Conservation (phyloP, 768 basidiomycete genomes). For the Boletellus ananiceps region DNA sequence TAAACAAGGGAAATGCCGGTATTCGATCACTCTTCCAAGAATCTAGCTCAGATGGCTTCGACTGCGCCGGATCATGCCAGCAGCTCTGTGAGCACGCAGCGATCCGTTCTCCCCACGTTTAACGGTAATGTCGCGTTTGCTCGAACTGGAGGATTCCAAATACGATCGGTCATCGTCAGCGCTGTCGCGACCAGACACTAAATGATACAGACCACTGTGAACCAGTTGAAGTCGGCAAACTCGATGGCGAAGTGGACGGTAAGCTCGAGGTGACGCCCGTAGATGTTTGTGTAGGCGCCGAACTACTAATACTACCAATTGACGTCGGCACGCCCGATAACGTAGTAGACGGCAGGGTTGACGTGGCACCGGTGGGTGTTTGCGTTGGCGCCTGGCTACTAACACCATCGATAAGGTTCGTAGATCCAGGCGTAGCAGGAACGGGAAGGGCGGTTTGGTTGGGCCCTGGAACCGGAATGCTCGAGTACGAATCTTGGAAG, state of each 20-base stretch:
- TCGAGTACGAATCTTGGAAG: constrained; percentile 53
- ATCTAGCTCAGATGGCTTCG: constrained; percentile 8
- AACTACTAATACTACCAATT: too few species aligned
- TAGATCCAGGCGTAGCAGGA: background rate
- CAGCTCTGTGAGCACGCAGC: constrained; percentile 2
- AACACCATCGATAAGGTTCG: too few species aligned
- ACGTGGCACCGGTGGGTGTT: too few species aligned
- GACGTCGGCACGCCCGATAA: background rate
- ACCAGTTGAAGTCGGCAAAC: background rate
- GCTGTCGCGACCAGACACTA: background rate
- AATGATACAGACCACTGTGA: constrained; percentile 14
- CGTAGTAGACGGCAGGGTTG: background rate
- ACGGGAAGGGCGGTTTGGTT: constrained; percentile 25
- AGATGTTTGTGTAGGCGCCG: too few species aligned
- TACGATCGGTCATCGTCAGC: background rate
- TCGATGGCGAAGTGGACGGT: background rate
- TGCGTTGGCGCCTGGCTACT: too few species aligned
- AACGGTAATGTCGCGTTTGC: constrained; percentile 1
- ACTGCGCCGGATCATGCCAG: constrained; percentile 10
- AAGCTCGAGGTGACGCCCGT: too few species aligned
- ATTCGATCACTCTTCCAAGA: constrained; percentile 6
- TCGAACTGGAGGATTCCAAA: background rate
- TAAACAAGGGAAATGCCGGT: constrained; percentile 1
- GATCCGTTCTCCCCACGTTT: constrained; percentile 1
- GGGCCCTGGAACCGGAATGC: constrained; percentile 43